These are phyloP conservation scores for Fusarium goolgardi DNA, from an alignment of 2,329 filamentous ascomycete species.

Conservation along the genomic window DNA sequence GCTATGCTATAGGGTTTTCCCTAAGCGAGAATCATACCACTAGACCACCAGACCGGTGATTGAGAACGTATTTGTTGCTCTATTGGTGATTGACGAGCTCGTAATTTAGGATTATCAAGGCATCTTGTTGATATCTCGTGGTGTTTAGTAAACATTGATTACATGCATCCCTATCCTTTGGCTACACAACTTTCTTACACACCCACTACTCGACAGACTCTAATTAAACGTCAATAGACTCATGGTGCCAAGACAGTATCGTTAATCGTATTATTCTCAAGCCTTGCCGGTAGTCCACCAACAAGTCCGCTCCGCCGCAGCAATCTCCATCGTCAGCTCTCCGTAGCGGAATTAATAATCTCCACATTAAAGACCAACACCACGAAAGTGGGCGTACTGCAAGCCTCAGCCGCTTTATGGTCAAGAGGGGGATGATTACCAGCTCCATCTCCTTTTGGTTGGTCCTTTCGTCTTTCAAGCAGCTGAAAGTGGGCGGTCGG, in stretches of 20 bases:
- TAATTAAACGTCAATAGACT: neutral
- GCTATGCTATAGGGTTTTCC: conserved; percentile 56
- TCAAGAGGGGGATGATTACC: conserved; percentile 28
- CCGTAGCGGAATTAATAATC: conserved; percentile 45
- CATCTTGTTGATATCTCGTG: accelerated
- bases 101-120: accelerated
- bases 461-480: neutral
- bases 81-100: neutral
- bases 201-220: neutral
- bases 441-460: conserved; percentile 31
- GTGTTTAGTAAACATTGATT: conserved; percentile 2
- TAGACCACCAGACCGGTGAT: conserved; percentile 65
- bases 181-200: too few relatives aligned
- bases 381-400: conserved; percentile 10
- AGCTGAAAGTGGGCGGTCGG: conserved; percentile 23
- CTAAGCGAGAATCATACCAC: conserved; percentile 80
- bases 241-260: neutral
- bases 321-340: neutral
- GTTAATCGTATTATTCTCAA: neutral
- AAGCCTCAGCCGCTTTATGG: conserved; percentile 34
- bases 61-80: neutral
- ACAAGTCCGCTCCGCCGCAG: conserved; percentile 44
- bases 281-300: neutral
- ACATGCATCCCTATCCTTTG: neutral
- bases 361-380: conserved; percentile 5